Evolutionary conservation across 2,329 filamentous ascomycete genomes (phyloP), one percentile per base, ranked within the genome.

Genomic region (Alternaria hordeiaustralica): DNA sequence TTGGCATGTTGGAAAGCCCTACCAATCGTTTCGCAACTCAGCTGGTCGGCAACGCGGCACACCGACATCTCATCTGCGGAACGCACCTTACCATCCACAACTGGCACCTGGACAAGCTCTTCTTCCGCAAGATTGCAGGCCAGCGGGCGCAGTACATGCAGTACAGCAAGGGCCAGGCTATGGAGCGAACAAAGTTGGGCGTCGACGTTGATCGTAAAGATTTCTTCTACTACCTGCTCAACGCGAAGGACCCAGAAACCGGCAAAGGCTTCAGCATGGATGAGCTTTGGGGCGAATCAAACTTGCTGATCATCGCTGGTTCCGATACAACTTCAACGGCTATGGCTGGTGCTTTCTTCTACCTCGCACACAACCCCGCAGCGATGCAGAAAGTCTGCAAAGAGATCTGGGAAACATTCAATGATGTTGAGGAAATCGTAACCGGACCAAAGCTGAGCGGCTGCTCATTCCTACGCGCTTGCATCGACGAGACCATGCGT

Each of bases 201-300:
- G 67, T 78, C 5, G 77, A 82, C 47, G 76, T 78, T 33, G 79
- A 79, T 46, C 73, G 79, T 20, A 82, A 82, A 55, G 84, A 85
- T 69, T 83, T 85, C 70, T 83, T 84, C 74, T 80, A 83, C 73
- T 77, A 86, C 75, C 78, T 84, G 6, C 73, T 83, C 49, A 78
- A 83, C 59, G 81, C 84, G 55, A 81, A 82, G 70, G 80, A 87
- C 69, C 80, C 82, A 2, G 77, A 84, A 64, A 83, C 82, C 15
- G 79, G 82, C 62, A 71, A 80, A 30, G 78, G 82, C 55, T 80
- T 84, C 75, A 77, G 77, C 66, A 75, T 79, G 73, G 75, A 80
- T 55, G 84, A 86, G 68, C 68, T 86, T 21, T 84, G 82, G 79
- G 82, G 80, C 64, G 84, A 86, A 67, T 83, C 81, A 36, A 82